A percentile compares a stretch with the other conserved stretches of the same genome.
Conservation (phyloP, 2,329 filamentous ascomycete genomes). For the Aspergillus intermedius region DNA sequence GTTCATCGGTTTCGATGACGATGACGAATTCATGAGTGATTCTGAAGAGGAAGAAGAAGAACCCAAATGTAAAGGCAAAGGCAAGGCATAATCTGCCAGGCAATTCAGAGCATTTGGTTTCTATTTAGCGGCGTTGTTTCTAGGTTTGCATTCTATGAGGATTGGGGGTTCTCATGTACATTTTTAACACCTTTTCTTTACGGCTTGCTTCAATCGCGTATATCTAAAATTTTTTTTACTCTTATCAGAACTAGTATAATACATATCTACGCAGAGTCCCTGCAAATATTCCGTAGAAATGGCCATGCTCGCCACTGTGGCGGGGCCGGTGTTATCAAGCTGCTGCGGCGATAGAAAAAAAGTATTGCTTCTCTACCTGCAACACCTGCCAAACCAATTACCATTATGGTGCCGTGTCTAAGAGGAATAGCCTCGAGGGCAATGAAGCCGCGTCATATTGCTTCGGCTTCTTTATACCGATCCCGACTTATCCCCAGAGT, state of each 20-base stretch:
- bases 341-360: background rate
- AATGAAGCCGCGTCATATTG: conserved; percentile 3
- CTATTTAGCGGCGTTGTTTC: background rate
- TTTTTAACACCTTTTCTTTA: background rate
- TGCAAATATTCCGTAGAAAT: too few species aligned
- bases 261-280: too few species aligned
- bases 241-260: too few species aligned
- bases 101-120: background rate
- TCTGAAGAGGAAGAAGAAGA: conserved; percentile 33
- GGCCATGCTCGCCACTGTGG: background rate
- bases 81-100: conserved; percentile 20
- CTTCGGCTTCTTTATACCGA: background rate
- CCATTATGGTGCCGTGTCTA: conserved; percentile 23
- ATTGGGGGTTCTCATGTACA: too few species aligned
- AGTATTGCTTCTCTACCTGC: background rate
- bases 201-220: background rate
- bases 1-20: conserved; percentile 45
- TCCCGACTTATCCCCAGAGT: background rate
- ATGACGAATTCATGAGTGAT: conserved; percentile 42
- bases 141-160: background rate
- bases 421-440: conserved; percentile 17
- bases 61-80: conserved; percentile 30
- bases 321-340: background rate
- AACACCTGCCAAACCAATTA: conserved; percentile 1
- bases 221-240: too few species aligned